A percentile compares a stretch with the other conserved stretches of the same genome.
Conservation (phyloP, 139 green algal species). For the Gonium pectorale region DNA sequence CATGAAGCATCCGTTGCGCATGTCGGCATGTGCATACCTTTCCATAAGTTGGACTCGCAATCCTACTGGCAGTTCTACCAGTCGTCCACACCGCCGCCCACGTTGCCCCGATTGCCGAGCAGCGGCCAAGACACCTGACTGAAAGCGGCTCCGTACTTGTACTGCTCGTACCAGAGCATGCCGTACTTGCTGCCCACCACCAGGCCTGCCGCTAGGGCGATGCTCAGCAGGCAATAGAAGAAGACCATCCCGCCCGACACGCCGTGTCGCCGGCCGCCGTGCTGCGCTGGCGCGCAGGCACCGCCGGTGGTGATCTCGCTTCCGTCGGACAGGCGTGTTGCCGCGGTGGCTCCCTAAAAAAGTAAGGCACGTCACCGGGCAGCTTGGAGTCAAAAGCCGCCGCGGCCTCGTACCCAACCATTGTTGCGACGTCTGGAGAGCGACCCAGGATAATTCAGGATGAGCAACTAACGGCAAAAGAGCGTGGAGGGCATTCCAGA, state of each 20-base stretch:
- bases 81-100: not conserved
- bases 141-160: slow-evolving; percentile 20
- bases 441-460: no score
- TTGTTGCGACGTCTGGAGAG: no score
- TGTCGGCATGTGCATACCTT: no score
- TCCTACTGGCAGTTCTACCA: no score
- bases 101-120: not conserved
- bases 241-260: slow-evolving; percentile 51
- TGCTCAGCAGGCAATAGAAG: slow-evolving; percentile 54
- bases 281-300: not conserved
- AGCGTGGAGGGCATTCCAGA: no score
- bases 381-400: no score
- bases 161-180: slow-evolving; percentile 44
- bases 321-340: slow-evolving; percentile 4
- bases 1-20: no score
- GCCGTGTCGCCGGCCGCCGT: not conserved
- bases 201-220: slow-evolving; percentile 35
- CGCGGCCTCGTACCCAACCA: no score
- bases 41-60: no score
- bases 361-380: no score
- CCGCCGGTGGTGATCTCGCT: not conserved
- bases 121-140: slow-evolving; percentile 29
- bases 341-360: not conserved
- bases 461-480: no score
- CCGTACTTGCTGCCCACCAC: slow-evolving; percentile 49